These are phyloP conservation scores for Corynespora cassiicola DNA, from an alignment of 2,329 filamentous ascomycete genomes.

Conservation along the genomic window DNA sequence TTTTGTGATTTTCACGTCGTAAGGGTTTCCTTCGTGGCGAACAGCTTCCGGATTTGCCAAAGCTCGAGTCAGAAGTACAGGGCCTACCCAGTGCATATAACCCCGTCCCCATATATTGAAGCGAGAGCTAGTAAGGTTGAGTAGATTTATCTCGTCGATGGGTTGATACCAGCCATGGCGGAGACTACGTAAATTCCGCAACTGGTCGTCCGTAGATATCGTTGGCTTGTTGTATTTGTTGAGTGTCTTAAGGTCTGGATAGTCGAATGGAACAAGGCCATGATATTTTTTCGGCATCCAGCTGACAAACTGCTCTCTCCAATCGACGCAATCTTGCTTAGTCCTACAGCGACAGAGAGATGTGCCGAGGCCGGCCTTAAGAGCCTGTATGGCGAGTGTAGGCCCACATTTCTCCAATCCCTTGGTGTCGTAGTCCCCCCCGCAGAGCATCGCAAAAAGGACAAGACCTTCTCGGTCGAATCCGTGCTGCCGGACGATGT, in stretches of 20 bases:
- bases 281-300: constrained; percentile 8
- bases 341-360: constrained; percentile 29
- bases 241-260: constrained; percentile 33
- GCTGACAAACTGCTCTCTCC: constrained; percentile 31
- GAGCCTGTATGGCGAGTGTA: constrained; percentile 31
- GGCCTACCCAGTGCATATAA: constrained; percentile 48
- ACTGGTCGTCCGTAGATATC: constrained; percentile 38
- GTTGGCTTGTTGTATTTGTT: constrained; percentile 46
- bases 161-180: constrained; percentile 32
- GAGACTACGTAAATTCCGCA: constrained; percentile 34
- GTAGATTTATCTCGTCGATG: constrained; percentile 43
- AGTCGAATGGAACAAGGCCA: constrained; percentile 19
- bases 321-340: constrained; percentile 26
- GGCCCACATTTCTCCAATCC: constrained; percentile 48
- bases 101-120: constrained; percentile 48
- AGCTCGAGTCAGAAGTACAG: constrained; percentile 41
- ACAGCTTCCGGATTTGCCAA: constrained; percentile 15
- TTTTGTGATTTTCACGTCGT: constrained; percentile 38
- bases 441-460: constrained; percentile 49
- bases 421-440: constrained; percentile 49
- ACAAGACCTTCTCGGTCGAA: constrained; percentile 47
- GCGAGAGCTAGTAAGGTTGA: constrained; percentile 36
- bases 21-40: constrained; percentile 21
- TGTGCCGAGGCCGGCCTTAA: constrained; percentile 35
- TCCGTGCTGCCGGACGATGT: constrained; percentile 31